Conservation (phyloP, 495 filamentous ascomycete species). For the Podospora conica region DNA sequence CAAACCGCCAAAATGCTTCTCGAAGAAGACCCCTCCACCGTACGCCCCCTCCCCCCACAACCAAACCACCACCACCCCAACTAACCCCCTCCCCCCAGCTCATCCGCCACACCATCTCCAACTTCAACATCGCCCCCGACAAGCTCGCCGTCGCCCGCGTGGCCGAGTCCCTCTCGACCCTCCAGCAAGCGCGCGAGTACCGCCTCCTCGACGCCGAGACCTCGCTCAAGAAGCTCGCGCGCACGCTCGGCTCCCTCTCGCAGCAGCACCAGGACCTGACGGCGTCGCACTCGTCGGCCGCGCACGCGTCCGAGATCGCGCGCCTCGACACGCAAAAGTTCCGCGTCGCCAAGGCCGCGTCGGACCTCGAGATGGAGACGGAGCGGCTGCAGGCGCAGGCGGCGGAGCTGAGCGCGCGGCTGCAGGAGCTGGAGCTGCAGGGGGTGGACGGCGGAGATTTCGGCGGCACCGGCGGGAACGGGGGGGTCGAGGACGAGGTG, state of each 20-base stretch:
- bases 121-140: constrained; percentile 92
- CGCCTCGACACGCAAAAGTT: constrained; percentile 92
- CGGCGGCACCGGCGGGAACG: constrained; percentile 12
- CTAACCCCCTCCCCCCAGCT: constrained; percentile 47
- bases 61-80: background rate
- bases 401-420: constrained; percentile 62
- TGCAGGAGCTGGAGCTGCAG: constrained; percentile 81
- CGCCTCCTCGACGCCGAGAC: constrained; percentile 66
- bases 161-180: constrained; percentile 68
- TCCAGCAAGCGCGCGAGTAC: constrained; percentile 71
- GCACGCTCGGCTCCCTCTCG: constrained; percentile 60
- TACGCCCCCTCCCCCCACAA: constrained; percentile 34
- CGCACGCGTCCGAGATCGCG: constrained; percentile 74
- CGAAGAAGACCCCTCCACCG: constrained; percentile 87
- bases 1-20: constrained; percentile 70
- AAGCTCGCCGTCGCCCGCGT: constrained; percentile 81
- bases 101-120: constrained; percentile 80
- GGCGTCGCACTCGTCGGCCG: constrained; percentile 60
- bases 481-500: constrained; percentile 46
- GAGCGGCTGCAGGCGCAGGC: constrained; percentile 80
- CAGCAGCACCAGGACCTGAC: constrained; percentile 67
- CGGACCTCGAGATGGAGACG: constrained; percentile 85
- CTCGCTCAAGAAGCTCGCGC: constrained; percentile 66
- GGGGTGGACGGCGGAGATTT: constrained; percentile 56
- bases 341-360: constrained; percentile 78